Evolutionary conservation across 1,139 yeast species (phyloP), one percentile per base, ranked within the genome.

Genomic region (Scheffersomyces lignicola): DNA sequence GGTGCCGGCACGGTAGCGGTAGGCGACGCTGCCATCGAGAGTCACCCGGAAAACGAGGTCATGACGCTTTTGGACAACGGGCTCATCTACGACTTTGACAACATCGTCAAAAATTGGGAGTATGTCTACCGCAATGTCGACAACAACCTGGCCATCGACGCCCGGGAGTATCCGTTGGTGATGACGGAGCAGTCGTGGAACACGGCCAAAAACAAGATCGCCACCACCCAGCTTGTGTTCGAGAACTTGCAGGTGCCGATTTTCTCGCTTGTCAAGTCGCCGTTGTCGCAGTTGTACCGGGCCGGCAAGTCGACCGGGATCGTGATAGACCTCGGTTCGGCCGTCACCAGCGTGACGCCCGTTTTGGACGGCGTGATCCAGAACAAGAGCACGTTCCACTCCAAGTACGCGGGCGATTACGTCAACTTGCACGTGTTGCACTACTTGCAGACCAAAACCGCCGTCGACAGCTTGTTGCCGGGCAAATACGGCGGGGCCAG

Each of bases 401-500:
- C 83, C 11, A 76, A 74, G 48, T 82, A 70, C 52, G 89, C 83
- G 7, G 92, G 92, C 7, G 84, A 83, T 51, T 84, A 78, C 56
- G 56, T 79, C 38, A 81, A 79, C 53, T 65, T 77, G 38, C 82
- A 80, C 51, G 59, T 67, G 1, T 52, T 72, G 45, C 58, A 71
- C 51, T 68, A 56, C 42, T 62, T 74, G 29, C 60, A 55, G 33
- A 43, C 53, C 5, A 54, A 61, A 35, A 57, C 60, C 9, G 55
- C 48, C 14, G 38, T 51, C 26, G 60, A 60, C 30, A 48, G 52
- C 32, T 55, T 65, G 37, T 38, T 64, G 29, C 70, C 73, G 4
- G 39, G 41, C 12, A 46, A 50, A 26, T 60, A 42, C 34, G 39
- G 39, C 14, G 34, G 43, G 10, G 54, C 57, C 12, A 55, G 73